Evolutionary conservation across 768 basidiomycete species (phyloP).

Genomic region (Pulveroboletus ravenelii): DNA sequence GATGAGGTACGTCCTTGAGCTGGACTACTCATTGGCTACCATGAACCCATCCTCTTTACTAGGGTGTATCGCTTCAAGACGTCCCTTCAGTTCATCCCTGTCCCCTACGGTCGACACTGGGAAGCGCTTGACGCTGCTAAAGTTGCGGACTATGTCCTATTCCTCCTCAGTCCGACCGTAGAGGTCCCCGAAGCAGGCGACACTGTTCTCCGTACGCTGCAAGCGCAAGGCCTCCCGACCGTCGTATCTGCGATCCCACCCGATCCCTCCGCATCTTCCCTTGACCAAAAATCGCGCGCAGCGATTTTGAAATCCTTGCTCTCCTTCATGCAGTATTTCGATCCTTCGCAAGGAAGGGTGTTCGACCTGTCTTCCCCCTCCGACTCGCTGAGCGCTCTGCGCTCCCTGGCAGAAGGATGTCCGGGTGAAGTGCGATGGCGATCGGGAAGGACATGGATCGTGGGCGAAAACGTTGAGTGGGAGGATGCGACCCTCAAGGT

Average conservation of each 20-base stretch:
- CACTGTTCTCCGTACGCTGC: constrained; percentile 78
- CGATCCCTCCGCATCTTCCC: constrained; percentile 36
- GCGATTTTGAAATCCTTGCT: constrained; percentile 81
- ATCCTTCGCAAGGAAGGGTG: constrained; percentile 72
- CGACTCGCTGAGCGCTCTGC: constrained; percentile 67
- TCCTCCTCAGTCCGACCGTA: constrained; percentile 71
- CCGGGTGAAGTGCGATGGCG: constrained; percentile 80
- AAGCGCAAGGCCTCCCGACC: constrained; percentile 86
- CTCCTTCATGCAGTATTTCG: constrained; percentile 94
- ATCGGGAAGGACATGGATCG: constrained; percentile 70
- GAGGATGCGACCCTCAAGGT: constrained; percentile 66
- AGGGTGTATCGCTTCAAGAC: constrained; percentile 91
- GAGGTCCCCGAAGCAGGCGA: constrained; percentile 89
- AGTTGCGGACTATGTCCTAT: constrained; percentile 86
- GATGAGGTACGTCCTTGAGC: constrained; percentile 48
- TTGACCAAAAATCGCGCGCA: constrained; percentile 59
- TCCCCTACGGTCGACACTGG: constrained; percentile 70
- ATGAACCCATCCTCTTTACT: not conserved
- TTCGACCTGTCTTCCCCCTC: constrained; percentile 63
- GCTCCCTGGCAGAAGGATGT: constrained; percentile 79
- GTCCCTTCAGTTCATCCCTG: constrained; percentile 78
- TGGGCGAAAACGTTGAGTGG: constrained; percentile 63
- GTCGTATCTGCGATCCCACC: constrained; percentile 72
- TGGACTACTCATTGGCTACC: not conserved
- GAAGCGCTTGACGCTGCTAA: constrained; percentile 79